phyloP scores from a whole-genome alignment of 441 rosid genomes.

The Pelargonium hybrid region DNA sequence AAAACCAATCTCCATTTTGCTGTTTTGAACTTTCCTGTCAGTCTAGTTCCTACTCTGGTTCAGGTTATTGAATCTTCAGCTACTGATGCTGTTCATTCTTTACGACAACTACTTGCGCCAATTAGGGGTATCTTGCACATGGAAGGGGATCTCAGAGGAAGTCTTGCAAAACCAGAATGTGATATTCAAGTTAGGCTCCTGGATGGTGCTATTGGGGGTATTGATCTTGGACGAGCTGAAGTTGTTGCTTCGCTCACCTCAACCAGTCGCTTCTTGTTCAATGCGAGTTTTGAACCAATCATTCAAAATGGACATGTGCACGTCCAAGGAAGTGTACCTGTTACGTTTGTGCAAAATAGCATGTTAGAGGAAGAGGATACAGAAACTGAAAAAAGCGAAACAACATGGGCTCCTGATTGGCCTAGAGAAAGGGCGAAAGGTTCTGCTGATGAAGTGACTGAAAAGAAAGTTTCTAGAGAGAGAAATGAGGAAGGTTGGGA shows the following conservation, averaged over 20 bases:
- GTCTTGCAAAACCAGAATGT: slow-evolving; percentile 89
- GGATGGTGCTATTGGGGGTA: slow-evolving; percentile 95
- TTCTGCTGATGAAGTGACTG: slow-evolving; percentile 36
- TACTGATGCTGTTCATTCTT: slow-evolving; percentile 66
- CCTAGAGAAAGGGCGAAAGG: slow-evolving; percentile 57
- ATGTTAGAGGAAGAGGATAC: slow-evolving; percentile 51
- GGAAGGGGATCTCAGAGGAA: slow-evolving; percentile 99
- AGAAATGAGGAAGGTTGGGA: slow-evolving; percentile 90
- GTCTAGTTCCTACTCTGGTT: slow-evolving; percentile 84
- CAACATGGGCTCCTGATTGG: slow-evolving; percentile 70
- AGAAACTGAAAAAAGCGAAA: slow-evolving; percentile 44
- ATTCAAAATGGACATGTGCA: slow-evolving; percentile 93
- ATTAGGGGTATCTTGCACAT: slow-evolving; percentile 89
- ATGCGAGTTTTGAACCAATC: slow-evolving; percentile 84
- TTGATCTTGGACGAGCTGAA: slow-evolving; percentile 97
- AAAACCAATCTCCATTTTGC: slow-evolving; percentile 97
- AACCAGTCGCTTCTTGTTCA: slow-evolving; percentile 83
- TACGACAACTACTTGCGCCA: slow-evolving; percentile 79
- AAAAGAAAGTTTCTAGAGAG: slow-evolving; percentile 59
- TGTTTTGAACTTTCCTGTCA: slow-evolving; percentile 91
- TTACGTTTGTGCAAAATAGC: slow-evolving; percentile 55
- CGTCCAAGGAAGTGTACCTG: slow-evolving; percentile 91
- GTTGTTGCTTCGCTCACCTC: slow-evolving; percentile 92
- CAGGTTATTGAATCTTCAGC: slow-evolving; percentile 94
- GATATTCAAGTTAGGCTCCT: slow-evolving; percentile 93